Evolutionary conservation across 2,329 filamentous ascomycete species (phyloP).

Genomic region (Epicoccum nigrum): DNA sequence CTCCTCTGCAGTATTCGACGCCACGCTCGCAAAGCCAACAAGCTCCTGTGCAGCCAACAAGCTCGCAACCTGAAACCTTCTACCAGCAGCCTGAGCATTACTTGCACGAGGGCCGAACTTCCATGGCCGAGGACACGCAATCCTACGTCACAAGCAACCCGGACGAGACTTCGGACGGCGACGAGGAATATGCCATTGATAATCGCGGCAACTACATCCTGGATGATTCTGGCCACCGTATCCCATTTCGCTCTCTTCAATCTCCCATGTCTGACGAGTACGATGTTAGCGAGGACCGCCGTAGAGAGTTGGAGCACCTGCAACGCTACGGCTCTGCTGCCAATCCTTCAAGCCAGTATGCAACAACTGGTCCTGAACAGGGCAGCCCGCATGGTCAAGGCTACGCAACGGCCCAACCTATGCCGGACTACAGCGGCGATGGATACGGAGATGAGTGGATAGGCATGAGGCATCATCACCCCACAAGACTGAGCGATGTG

Average conservation of each 20-base stretch:
- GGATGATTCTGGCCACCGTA: constrained; percentile 43
- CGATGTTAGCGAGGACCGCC: constrained; percentile 59
- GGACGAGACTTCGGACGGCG: constrained; percentile 43
- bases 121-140: constrained; percentile 41
- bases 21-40: constrained; percentile 29
- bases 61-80: constrained; percentile 45
- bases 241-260: constrained; percentile 43
- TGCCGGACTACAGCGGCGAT: constrained; percentile 45
- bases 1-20: constrained; percentile 29
- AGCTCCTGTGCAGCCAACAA: constrained; percentile 28
- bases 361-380: constrained; percentile 30
- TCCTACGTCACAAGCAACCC: constrained; percentile 46
- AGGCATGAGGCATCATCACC: constrained; percentile 48
- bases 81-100: constrained; percentile 48
- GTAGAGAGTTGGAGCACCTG: constrained; percentile 55
- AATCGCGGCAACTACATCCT: constrained; percentile 46
- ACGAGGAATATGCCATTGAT: constrained; percentile 48
- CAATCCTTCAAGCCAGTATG: constrained; percentile 36
- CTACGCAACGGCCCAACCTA: constrained; percentile 22
- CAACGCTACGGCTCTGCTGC: constrained; percentile 52
- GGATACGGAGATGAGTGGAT: constrained; percentile 48
- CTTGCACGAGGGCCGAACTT: constrained; percentile 37
- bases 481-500: constrained; percentile 49
- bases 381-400: constrained; percentile 25
- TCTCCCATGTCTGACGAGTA: constrained; percentile 58